A percentile compares a stretch with the other conserved stretches of the same genome.
Evolutionary conservation across 352 stramenopile species (phyloP).

Genomic region (Blastocystis sp.): DNA sequence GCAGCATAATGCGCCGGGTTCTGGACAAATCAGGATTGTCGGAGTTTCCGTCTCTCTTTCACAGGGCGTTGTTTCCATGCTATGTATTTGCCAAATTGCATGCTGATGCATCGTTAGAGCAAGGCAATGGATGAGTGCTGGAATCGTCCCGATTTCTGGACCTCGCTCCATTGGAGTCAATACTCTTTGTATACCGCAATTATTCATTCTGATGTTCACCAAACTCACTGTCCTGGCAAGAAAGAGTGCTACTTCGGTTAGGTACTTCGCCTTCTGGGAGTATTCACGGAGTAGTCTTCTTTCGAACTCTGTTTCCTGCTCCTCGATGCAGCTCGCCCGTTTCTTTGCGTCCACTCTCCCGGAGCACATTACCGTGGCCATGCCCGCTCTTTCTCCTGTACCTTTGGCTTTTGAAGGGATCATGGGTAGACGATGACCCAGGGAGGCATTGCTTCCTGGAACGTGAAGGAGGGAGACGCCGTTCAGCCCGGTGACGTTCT

Average conservation of each 20-base stretch:
- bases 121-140: not conserved
- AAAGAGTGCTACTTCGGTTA: not conserved
- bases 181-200: not conserved
- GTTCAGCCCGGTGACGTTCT: slow-evolving; percentile 73
- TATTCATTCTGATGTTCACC: slow-evolving; percentile 3
- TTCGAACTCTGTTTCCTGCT: not conserved
- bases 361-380: slow-evolving; percentile 47
- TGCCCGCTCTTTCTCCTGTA: slow-evolving; percentile 71
- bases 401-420: not conserved
- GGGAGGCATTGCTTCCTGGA: slow-evolving; percentile 71
- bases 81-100: too few species aligned
- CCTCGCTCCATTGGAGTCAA: not conserved
- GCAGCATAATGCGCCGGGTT: too few species aligned
- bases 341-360: slow-evolving; percentile 27
- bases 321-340: not conserved
- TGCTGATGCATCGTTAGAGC: not conserved
- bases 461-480: slow-evolving; percentile 71
- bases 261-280: not conserved
- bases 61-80: too few species aligned
- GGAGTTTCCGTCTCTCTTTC: too few species aligned
- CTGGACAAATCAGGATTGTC: too few species aligned
- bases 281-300: not conserved
- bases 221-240: not conserved
- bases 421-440: slow-evolving; percentile 68
- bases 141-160: not conserved